Evolutionary conservation across 2,329 filamentous ascomycete genomes (phyloP), one percentile per base, ranked within the genome.

Genomic region (Emydomyces testavorans): DNA sequence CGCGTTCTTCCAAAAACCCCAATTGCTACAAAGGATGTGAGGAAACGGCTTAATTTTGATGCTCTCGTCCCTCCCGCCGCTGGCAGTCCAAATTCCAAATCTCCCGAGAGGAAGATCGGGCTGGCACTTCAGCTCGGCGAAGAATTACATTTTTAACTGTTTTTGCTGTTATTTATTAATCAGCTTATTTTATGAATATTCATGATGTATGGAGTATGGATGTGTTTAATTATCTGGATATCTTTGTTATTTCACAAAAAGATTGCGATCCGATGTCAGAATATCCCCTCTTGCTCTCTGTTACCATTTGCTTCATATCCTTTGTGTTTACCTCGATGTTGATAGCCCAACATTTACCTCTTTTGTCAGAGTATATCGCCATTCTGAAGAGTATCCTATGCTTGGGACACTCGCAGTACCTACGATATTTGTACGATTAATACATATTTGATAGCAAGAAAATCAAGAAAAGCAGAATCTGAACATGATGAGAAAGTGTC

Each of bases 11-110:
- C 58, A 23, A 86, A 83, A 63, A 94, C 88, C 0, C 88, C 87
- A 8, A 67, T 79, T 8, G 74, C 78, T 23, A 71, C 71, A 49
- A 85, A 79, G 56, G 78, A 83, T 39, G 76, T 84, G n/a, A 73
- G 85, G 58, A 78, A 84, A 61, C 75, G 81, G 53, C 72, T 94
- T 50, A 93, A 89, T 47, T 93, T 94, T 66, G 88, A 94, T 60
- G 79, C 80, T 46, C 72, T 84, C n/a, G 64, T 75, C 48, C 77
- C 77, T 28, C 77, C 78, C 0, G 70, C 67, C 37, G 63, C 64
- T 29, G 70, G 71, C 20, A 73, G 67, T 52, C 72, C 57, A 56
- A 69, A 66, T 53, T 69, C 64, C 11, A 76, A 76, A 6, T 64
- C 80, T 34, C 13, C 40, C 13, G 38, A 26, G 18, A 38, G 40